Base-by-base conservation (phyloP, 805 yeast genomes). In the Kuraishia capsulata region DNA sequence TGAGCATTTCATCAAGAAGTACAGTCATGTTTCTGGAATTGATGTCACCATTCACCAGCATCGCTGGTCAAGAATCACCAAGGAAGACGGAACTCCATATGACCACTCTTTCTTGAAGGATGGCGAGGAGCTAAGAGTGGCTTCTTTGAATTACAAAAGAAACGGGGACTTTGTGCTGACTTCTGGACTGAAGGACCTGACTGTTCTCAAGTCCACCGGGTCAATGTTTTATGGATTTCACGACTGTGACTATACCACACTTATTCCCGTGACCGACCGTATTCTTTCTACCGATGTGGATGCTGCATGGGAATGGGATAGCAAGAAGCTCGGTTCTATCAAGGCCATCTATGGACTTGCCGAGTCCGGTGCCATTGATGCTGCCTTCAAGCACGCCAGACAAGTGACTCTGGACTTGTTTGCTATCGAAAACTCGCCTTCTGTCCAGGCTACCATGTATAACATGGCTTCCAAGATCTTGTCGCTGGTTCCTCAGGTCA, bases 371-470 rank as follows among this genome's bases (percentile, higher is more conserved):
- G 59, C 71, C 30, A 84, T 87, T 52, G 94, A 87, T 61, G 39
- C 55, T 8, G 73, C 82, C 24, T 84, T 71, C 59, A 56, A 65
- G n/a, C 53, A 57, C 11, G 92, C 86, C 16, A 73, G 86, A 51
- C 66, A 65, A 30, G 71, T 75, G 51, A 87, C 96, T 1, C 69
- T 88, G 51, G 81, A 76, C 39, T 69, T 71, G 42, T 89, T 89
- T 61, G 96, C 96, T 14, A 59, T 72, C 37, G 96, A 89, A 61
- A 77, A 85, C 60, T 85, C 95, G 8, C 77, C 96, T n/a, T 83
- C 95, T 20, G 97, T 89, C 35, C 97, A 89, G 67, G 96, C 95
- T 34, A 89, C 96, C 42, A 90, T 89, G 96, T 89, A 76, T 70
- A 84, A 87, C 71, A 89, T 89, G 92, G 72, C 84, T 30, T 70